Evolutionary conservation across 306 rosid genomes (phyloP), one percentile per base, ranked within the genome.

Genomic region (Dryas alaskensis): DNA sequence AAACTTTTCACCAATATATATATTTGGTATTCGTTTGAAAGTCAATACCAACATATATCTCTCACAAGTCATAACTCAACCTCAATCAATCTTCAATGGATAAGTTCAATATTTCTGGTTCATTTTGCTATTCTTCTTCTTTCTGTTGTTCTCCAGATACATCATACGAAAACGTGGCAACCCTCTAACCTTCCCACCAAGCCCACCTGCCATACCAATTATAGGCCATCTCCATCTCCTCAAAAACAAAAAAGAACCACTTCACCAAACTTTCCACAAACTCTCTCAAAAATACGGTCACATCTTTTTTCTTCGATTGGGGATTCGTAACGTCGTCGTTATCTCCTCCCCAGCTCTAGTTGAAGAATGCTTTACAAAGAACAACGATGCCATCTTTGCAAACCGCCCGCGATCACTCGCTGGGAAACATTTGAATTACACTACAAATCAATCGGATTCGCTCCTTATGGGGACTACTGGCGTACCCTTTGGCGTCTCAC

Each of bases 211-310:
- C 31, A 51, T 85, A 19, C 92, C 92, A 5, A 1, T 83, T 51
- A 76, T 87, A 49, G 89, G 89, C 2, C 87, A 87, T 70, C 80
- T 83, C 17, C 89, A 85, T 11, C 79, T 85, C 42, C 75, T 82
- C 31, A 80, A 48, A 40, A 62, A 62, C 48, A 62, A 62, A 8
- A 62, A 62, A 52, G 42, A 74, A 53, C 89, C 83, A 5, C 72
- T 82, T 4, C 74, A 77, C 46, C 75, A 53, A 46, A 68, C 77
- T 1, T 74, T 85, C 2, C 66, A 75, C 4, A 62, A 54, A 0
- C 83, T 85, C 4, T 17, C 81, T 1, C n/a, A 19, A 3, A 73
- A 77, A 10, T 67, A 85, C 55, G 87, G 87, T 45, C 69, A 66
- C 40, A 52, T 75, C 4, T 6, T 80, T 0, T 70, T 46, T 43